Conservation (phyloP, 2,329 filamentous ascomycete species). For the Pseudocercospora cruenta region DNA sequence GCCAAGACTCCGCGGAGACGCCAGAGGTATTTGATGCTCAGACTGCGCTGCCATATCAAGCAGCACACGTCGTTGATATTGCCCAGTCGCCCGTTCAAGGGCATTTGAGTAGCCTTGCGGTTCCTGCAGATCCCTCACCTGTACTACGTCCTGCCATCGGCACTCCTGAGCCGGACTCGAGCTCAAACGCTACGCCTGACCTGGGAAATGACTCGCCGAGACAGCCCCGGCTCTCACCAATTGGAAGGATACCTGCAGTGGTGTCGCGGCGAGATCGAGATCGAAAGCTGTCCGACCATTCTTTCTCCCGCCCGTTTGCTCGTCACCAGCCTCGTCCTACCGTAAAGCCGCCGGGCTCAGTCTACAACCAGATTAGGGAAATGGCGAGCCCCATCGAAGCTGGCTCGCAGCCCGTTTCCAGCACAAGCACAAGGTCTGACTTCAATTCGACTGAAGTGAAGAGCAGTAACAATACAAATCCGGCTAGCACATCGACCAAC, state of each 20-base stretch:
- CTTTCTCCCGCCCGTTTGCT: conserved; percentile 81
- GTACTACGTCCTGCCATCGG: conserved; percentile 11
- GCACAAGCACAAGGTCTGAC: conserved; percentile 34
- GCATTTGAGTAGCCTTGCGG: background rate
- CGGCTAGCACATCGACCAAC: conserved; percentile 31
- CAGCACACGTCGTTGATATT: conserved; percentile 29
- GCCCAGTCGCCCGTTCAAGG: conserved; percentile 17
- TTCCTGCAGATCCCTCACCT: conserved; percentile 8
- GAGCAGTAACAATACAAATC: conserved; percentile 29
- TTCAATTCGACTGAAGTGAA: conserved; percentile 21
- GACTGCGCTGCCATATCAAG: conserved; percentile 24
- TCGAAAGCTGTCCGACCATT: conserved; percentile 71
- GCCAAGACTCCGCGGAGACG: conserved; percentile 31
- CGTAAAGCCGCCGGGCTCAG: conserved; percentile 32
- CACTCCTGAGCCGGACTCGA: conserved; percentile 18
- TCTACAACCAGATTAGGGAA: conserved; percentile 40
- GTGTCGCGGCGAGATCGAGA: conserved; percentile 67
- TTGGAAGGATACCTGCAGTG: conserved; percentile 84
- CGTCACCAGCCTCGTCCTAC: conserved; percentile 47
- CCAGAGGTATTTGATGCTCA: conserved; percentile 33
- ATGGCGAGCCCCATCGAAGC: conserved; percentile 38
- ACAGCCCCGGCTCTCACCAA: conserved; percentile 65
- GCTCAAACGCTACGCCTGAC: conserved; percentile 37
- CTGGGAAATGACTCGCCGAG: conserved; percentile 40
- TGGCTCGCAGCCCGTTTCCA: conserved; percentile 34